Base-by-base conservation (phyloP, 441 rosid genomes). In the Pelargonium citronellum region DNA sequence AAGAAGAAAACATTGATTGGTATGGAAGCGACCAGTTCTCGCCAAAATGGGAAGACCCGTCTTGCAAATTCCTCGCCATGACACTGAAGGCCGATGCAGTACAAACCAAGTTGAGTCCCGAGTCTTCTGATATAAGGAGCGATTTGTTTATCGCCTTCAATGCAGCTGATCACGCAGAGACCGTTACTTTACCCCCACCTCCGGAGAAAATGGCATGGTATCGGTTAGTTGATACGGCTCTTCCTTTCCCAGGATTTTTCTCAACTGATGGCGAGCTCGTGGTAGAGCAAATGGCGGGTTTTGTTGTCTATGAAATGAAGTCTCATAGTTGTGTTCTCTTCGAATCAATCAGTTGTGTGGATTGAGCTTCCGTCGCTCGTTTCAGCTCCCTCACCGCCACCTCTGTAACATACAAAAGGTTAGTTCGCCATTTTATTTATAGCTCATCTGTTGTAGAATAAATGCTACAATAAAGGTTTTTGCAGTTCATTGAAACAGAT, bases 171-270 rank as follows among this genome's bases (percentile, higher is more conserved):
- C 73, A 27, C 16, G 63, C 79, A 7, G 89, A 80, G 74, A 75
- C 16, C 37, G 82, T 90, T 22, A 68, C 75, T 76, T 83, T 91
- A 49, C 99, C 97, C 6, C 61, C 76, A 51, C 99, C 96, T 7
- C 61, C 75, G 0, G 78, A 84, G 69, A 96, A 90, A 72, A 84
- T 83, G 83, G 68, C 71, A 62, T 91, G 99, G 97, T 57, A 19
- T 44, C 79, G 88, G 37, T 75, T 91, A 71, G 89, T 89, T 1
- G 96, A 91, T 72, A 91, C 97, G 5, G 88, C 91, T 77, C 87
- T 91, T 74, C 89, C 90, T 9, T 91, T 80, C 73, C 96, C 98
- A 0, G 89, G 87, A 19, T 94, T 94, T 78, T 89, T 94, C 84
- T 82, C 87, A 2, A 67, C 57, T 1, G 78, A 80, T 51, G 92